Evolutionary conservation across 2,329 filamentous ascomycete species (phyloP).

Genomic region (Fusarium camptoceras): DNA sequence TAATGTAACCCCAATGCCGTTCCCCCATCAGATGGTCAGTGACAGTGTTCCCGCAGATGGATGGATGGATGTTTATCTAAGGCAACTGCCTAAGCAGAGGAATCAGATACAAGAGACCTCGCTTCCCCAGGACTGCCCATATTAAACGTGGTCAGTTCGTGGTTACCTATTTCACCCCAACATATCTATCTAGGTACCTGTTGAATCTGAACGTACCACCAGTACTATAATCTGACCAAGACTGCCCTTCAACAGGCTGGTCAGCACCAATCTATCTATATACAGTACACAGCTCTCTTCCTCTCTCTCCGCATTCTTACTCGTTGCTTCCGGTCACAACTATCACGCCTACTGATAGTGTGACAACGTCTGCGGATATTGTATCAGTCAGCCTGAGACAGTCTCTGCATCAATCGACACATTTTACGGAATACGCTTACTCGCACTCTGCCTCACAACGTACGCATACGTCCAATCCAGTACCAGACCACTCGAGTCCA

Average conservation of each 20-base stretch:
- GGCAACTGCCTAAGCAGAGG: slow-evolving; percentile 6
- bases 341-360: slow-evolving; percentile 29
- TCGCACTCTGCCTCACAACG: slow-evolving; percentile 30
- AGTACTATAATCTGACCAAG: slow-evolving; percentile 9
- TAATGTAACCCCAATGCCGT: slow-evolving; percentile 38
- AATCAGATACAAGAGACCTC: slow-evolving; percentile 34
- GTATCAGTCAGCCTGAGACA: slow-evolving; percentile 39
- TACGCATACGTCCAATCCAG: slow-evolving; percentile 29
- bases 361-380: slow-evolving; percentile 42
- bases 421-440: slow-evolving; percentile 28
- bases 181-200: slow-evolving; percentile 9
- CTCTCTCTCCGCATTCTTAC: slow-evolving; percentile 1
- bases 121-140: slow-evolving; percentile 27
- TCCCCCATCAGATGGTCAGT: slow-evolving; percentile 30
- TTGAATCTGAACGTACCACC: slow-evolving; percentile 13
- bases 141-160: slow-evolving; percentile 23
- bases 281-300: not conserved
- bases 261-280: slow-evolving; percentile 21
- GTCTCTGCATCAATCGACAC: slow-evolving; percentile 22
- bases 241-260: slow-evolving; percentile 8
- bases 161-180: slow-evolving; percentile 18
- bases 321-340: slow-evolving; percentile 15
- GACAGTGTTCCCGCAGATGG: slow-evolving; percentile 7
- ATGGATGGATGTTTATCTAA: slow-evolving; percentile 19
- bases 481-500: slow-evolving; percentile 17